These are phyloP conservation scores for Lathyrus oleraceus DNA, from an alignment of 306 rosid species.

Conservation along the genomic window DNA sequence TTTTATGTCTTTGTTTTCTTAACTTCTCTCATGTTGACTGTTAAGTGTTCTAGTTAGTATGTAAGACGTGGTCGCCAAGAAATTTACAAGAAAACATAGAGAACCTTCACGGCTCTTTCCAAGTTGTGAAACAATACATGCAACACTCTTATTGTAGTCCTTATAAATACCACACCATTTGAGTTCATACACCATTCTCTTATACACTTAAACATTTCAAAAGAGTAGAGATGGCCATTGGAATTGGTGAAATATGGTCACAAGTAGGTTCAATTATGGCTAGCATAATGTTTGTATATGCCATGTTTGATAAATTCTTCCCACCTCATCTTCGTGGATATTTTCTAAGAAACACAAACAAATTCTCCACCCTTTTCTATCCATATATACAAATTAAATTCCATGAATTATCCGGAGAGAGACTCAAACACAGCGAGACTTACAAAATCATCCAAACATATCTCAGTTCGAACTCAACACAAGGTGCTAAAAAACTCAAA, in stretches of 20 bases:
- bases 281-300: constrained; percentile 37
- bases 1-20: no score
- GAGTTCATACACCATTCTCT: not conserved
- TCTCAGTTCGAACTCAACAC: constrained; percentile 38
- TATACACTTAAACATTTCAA: not conserved
- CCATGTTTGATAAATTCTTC: constrained; percentile 38
- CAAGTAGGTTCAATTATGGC: constrained; percentile 35
- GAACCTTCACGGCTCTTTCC: not conserved
- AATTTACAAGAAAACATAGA: no score
- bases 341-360: constrained; percentile 18
- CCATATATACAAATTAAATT: constrained; percentile 59
- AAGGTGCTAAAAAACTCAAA: constrained; percentile 47
- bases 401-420: constrained; percentile 43
- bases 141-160: not conserved
- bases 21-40: no score
- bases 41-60: no score
- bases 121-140: not conserved
- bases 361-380: constrained; percentile 7
- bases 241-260: constrained; percentile 5
- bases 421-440: constrained; percentile 40
- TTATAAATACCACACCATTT: not conserved
- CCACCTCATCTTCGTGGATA: constrained; percentile 26
- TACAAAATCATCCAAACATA: constrained; percentile 46
- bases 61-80: no score
- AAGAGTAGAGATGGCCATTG: not conserved